phyloP scores from a whole-genome alignment of 352 stramenopile species.

The Phytophthora lateralis region DNA sequence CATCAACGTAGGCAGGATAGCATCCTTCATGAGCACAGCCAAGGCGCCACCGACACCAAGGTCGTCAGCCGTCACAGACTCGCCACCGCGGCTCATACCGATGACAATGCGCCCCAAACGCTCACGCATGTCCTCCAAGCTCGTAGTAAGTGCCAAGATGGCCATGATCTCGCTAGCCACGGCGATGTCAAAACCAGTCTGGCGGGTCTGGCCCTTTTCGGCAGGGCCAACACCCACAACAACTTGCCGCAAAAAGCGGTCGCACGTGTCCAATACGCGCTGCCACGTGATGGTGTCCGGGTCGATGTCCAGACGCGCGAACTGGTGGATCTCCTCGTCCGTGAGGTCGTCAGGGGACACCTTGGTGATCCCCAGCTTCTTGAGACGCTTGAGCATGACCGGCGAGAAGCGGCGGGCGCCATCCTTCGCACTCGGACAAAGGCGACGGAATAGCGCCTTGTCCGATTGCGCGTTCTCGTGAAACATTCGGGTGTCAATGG shows the following conservation, averaged over 20 bases:
- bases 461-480: constrained; percentile 92
- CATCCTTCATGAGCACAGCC: constrained; percentile 98
- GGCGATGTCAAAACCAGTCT: constrained; percentile 82
- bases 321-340: constrained; percentile 91
- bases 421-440: constrained; percentile 88
- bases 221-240: constrained; percentile 89
- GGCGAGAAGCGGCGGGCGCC: constrained; percentile 84
- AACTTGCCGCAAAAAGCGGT: constrained; percentile 94
- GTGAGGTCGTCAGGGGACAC: constrained; percentile 94
- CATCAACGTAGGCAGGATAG: constrained; percentile 97
- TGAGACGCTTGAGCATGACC: constrained; percentile 93
- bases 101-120: constrained; percentile 96
- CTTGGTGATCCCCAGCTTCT: constrained; percentile 95
- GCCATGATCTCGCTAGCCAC: constrained; percentile 99
- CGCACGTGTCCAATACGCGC: constrained; percentile 97
- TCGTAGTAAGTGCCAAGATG: constrained; percentile 95
- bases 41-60: constrained; percentile 96
- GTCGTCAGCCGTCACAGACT: constrained; percentile 96
- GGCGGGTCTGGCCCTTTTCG: constrained; percentile 89
- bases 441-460: constrained; percentile 84
- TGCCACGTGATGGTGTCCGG: constrained; percentile 92
- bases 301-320: constrained; percentile 97
- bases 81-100: constrained; percentile 75
- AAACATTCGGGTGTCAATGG: constrained; percentile 98
- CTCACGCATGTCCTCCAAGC: constrained; percentile 93